Evolutionary conservation across 371 early-diverging fungal species (phyloP).

Genomic region (Globomyces sp.): DNA sequence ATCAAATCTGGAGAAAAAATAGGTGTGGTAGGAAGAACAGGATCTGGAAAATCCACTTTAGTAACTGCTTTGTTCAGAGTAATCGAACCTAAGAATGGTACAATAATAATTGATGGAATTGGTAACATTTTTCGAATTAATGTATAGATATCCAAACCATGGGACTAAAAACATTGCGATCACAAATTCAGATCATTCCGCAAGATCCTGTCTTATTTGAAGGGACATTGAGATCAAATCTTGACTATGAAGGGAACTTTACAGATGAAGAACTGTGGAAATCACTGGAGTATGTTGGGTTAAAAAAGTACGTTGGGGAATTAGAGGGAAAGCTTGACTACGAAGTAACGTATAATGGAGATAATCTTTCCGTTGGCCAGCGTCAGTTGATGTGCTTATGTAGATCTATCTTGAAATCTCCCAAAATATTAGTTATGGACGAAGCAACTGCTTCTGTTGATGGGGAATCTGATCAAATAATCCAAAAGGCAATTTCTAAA

Average conservation of each 20-base stretch:
- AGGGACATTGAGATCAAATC: slow-evolving; percentile 40
- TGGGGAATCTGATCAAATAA: slow-evolving; percentile 55
- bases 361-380: slow-evolving; percentile 74
- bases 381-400: slow-evolving; percentile 20
- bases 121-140: slow-evolving; percentile 9
- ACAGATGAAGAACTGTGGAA: slow-evolving; percentile 29
- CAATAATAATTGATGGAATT: slow-evolving; percentile 56
- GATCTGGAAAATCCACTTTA: slow-evolving; percentile 79
- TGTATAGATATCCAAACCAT: slow-evolving; percentile 60
- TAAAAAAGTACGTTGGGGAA: slow-evolving; percentile 18
- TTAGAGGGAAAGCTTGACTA: slow-evolving; percentile 23
- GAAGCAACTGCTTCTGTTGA: slow-evolving; percentile 61
- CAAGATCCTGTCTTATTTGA: slow-evolving; percentile 25
- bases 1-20: slow-evolving; percentile 18
- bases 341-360: slow-evolving; percentile 27
- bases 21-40: slow-evolving; percentile 17
- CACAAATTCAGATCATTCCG: slow-evolving; percentile 19
- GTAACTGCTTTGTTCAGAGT: slow-evolving; percentile 80
- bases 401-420: slow-evolving; percentile 31
- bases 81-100: slow-evolving; percentile 70
- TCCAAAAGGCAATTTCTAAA: slow-evolving; percentile 61
- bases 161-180: slow-evolving; percentile 11
- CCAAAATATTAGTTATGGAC: slow-evolving; percentile 44
- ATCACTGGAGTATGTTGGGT: slow-evolving; percentile 20
- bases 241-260: slow-evolving; percentile 48